These are phyloP conservation scores for Salvia splendens DNA, from an alignment of 257 asterid genomes.

Conservation along the genomic window DNA sequence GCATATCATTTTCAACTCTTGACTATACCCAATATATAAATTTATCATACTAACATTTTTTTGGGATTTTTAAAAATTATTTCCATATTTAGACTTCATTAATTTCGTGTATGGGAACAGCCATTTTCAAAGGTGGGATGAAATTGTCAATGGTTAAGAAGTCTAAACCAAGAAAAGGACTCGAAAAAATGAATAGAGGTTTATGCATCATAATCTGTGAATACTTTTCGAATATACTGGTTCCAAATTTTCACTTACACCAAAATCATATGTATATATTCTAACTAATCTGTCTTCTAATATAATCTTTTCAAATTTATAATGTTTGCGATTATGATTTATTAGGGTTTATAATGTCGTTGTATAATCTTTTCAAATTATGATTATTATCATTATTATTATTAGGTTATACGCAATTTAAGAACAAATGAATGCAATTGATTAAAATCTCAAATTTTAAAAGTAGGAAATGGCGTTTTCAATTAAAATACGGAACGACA, in stretches of 20 bases:
- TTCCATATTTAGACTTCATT: not conserved
- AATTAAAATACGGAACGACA: not conserved
- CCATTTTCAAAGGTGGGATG: slow-evolving; percentile 29
- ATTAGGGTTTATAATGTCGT: not conserved
- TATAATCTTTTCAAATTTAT: not conserved
- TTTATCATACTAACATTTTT: not conserved
- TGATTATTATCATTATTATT: not conserved
- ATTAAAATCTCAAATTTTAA: too few species aligned
- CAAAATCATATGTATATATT: slow-evolving; percentile 17
- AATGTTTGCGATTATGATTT: not conserved
- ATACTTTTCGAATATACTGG: not conserved
- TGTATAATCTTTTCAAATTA: not conserved
- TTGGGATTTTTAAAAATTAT: not conserved
- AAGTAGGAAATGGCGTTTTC: not conserved
- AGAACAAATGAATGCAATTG: too few species aligned
- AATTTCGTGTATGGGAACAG: not conserved
- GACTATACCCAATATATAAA: too few species aligned
- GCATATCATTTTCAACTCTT: not conserved
- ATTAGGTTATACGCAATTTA: not conserved
- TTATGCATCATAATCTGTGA: slow-evolving; percentile 37
- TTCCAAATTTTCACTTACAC: slow-evolving; percentile 20
- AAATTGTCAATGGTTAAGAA: slow-evolving; percentile 30
- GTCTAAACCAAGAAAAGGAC: slow-evolving; percentile 43
- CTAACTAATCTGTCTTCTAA: not conserved
- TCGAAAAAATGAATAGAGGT: slow-evolving; percentile 25